Conservation (phyloP, 305 asterid genomes). For the Rubia occidens region DNA sequence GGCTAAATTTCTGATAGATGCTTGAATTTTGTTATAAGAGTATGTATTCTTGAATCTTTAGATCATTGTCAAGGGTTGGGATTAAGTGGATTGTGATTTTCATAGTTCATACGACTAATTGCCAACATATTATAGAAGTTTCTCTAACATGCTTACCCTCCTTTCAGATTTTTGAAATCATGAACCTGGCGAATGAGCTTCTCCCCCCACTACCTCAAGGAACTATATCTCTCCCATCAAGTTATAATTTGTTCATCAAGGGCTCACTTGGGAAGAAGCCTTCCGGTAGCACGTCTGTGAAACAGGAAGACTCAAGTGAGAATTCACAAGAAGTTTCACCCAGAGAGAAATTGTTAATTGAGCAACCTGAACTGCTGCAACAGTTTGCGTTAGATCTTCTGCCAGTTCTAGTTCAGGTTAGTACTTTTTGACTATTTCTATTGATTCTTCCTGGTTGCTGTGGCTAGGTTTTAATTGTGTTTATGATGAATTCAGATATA, state of each 20-base stretch:
- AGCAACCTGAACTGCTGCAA: constrained; percentile 91
- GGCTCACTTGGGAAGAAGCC: constrained; percentile 57
- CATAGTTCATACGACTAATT: not conserved
- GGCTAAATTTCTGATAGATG: not conserved
- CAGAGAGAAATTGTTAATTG: constrained; percentile 74
- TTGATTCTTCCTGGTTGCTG: not conserved
- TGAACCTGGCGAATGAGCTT: constrained; percentile 97
- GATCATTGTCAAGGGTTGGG: not conserved
- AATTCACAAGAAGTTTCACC: constrained; percentile 49
- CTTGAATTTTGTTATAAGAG: not conserved
- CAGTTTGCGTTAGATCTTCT: constrained; percentile 95
- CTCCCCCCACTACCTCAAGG: constrained; percentile 97
- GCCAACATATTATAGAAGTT: not conserved
- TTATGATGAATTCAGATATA: constrained; percentile 54
- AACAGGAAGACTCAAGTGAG: constrained; percentile 57
- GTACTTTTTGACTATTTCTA: constrained; percentile 11
- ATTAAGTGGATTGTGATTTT: too few relatives aligned
- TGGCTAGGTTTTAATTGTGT: constrained; percentile 9
- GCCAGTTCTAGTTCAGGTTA: constrained; percentile 84
- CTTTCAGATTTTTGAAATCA: constrained; percentile 85
- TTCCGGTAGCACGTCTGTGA: constrained; percentile 49
- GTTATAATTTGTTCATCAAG: constrained; percentile 48
- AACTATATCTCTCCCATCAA: constrained; percentile 70
- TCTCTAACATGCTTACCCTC: constrained; percentile 9
- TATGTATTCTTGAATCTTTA: not conserved